A percentile compares a stretch with the other conserved stretches of the same genome.
These are phyloP conservation scores for Eleusine indica DNA, from an alignment of 176 grass and related monocot genomes.

Conservation along the genomic window DNA sequence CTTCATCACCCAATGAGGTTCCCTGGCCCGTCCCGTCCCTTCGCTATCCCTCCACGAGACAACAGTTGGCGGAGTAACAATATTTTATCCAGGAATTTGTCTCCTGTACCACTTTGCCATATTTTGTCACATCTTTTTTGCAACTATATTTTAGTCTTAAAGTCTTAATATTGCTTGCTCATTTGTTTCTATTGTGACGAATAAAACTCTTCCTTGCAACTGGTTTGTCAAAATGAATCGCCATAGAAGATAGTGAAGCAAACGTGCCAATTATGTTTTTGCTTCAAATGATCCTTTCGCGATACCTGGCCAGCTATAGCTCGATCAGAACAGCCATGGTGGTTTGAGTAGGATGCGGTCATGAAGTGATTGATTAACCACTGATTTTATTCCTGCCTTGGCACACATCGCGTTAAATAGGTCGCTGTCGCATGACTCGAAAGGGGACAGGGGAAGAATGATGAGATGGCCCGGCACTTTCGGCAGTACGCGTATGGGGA, in stretches of 20 bases:
- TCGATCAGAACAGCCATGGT: neutral
- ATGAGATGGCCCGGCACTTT: neutral
- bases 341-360: neutral
- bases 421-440: neutral
- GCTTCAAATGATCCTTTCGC: neutral
- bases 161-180: no score
- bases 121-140: no score
- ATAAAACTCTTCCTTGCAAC: neutral
- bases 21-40: no score
- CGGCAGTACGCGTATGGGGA: neutral
- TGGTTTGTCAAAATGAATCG: neutral
- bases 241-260: neutral
- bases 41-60: neutral
- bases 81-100: no score
- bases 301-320: neutral
- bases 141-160: no score
- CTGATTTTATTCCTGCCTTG: neutral
- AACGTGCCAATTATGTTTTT: neutral
- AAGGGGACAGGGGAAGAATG: neutral
- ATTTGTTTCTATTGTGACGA: neutral
- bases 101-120: no score
- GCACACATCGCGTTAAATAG: neutral
- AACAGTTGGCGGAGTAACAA: neutral
- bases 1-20: constrained; percentile 2
- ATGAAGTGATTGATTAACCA: neutral